These are phyloP conservation scores for Beta macrorhiza DNA, from an alignment of 179 eudicot species.

Conservation along the genomic window DNA sequence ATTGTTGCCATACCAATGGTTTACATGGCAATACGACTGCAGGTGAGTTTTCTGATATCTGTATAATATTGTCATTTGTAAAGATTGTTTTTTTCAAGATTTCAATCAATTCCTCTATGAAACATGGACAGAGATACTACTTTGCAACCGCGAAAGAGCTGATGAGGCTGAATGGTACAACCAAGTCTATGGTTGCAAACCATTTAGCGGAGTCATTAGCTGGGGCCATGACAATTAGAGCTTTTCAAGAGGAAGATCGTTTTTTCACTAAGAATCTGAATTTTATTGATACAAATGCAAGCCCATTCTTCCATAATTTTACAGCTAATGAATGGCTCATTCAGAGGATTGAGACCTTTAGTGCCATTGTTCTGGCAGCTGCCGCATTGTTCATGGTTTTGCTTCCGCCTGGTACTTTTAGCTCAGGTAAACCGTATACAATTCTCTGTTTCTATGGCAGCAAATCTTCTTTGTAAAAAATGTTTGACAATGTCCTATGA, in stretches of 20 bases:
- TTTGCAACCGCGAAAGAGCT: slow-evolving; percentile 55
- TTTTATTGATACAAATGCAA: slow-evolving; percentile 57
- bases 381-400: slow-evolving; percentile 28
- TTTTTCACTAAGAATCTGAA: slow-evolving; percentile 55
- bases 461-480: neutral
- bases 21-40: slow-evolving; percentile 46
- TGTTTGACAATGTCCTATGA: neutral
- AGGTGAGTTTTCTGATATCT: slow-evolving; percentile 32
- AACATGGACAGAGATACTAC: slow-evolving; percentile 47
- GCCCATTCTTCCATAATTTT: slow-evolving; percentile 48
- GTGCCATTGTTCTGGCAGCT: no score
- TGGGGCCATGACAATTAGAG: slow-evolving; percentile 57
- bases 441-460: neutral
- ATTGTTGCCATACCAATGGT: slow-evolving; percentile 60
- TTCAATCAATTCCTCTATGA: neutral
- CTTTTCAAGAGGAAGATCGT: slow-evolving; percentile 61
- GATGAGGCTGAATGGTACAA: slow-evolving; percentile 73
- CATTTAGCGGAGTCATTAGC: slow-evolving; percentile 65
- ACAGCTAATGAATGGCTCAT: slow-evolving; percentile 52
- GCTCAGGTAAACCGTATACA: slow-evolving; percentile 41
- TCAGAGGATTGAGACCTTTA: slow-evolving; percentile 12
- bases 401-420: slow-evolving; percentile 30
- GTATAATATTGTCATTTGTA: neutral
- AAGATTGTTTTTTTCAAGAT: neutral
- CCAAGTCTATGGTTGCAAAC: slow-evolving; percentile 22